These are phyloP conservation scores for Hypoxylon sp. DNA, from an alignment of 2,329 filamentous ascomycete species.

Conservation along the genomic window DNA sequence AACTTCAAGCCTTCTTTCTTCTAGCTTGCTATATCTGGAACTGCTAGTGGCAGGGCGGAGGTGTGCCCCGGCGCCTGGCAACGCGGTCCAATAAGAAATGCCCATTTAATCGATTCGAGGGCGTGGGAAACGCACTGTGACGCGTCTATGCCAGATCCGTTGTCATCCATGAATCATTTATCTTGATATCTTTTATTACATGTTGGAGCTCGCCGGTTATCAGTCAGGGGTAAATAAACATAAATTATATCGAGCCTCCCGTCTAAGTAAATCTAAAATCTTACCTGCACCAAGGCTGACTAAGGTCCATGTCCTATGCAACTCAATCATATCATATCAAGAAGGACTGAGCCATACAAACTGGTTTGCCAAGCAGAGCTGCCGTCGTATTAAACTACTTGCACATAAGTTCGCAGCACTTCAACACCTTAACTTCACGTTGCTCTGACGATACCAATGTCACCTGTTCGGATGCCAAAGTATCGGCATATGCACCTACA, in stretches of 20 bases:
- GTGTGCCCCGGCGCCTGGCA: conserved; percentile 21
- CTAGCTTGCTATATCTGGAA: conserved; percentile 13
- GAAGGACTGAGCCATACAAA: conserved; percentile 27
- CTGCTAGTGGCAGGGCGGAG: conserved; percentile 1
- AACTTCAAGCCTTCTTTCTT: conserved; percentile 25
- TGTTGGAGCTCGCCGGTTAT: neutral
- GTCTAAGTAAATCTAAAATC: neutral
- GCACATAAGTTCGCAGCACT: too few species aligned
- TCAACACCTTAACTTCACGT: too few species aligned
- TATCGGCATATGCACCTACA: too few species aligned
- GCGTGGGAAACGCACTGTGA: conserved; percentile 28
- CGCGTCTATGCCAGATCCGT: conserved; percentile 23
- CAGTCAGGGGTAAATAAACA: conserved; percentile 7
- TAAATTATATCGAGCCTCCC: neutral
- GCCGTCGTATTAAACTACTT: conserved; percentile 21
- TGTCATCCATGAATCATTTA: conserved; percentile 23
- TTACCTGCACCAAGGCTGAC: conserved; percentile 3
- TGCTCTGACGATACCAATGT: too few species aligned
- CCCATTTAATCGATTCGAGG: conserved; percentile 23
- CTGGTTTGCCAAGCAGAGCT: conserved; percentile 8
- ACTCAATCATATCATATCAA: neutral
- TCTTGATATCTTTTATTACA: conserved; percentile 2
- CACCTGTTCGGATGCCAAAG: too few species aligned
- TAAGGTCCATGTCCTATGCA: too few species aligned
- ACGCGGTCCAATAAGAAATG: conserved; percentile 25